Percentiles rank a stretch among this genome's conserved stretches.
Evolutionary conservation across 2,329 filamentous ascomycete species (phyloP).

Genomic region (Colletotrichum incanum): DNA sequence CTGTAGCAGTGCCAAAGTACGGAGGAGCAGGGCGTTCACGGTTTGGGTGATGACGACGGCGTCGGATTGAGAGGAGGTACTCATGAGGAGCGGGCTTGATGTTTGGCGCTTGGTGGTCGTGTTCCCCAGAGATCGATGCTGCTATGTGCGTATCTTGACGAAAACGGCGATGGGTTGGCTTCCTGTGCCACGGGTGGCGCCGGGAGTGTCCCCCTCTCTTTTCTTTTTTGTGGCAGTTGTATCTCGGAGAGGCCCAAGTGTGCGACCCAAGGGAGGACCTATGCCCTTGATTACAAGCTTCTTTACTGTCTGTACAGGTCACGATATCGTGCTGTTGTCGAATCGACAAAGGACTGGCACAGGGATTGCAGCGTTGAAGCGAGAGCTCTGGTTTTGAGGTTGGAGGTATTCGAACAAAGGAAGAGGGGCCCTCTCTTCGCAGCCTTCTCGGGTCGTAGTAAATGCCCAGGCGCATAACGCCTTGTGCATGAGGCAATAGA

Average conservation of each 20-base stretch:
- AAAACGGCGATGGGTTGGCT: constrained; percentile 18
- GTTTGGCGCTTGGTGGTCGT: constrained; percentile 23
- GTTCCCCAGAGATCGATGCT: neutral
- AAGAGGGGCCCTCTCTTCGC: neutral
- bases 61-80: constrained; percentile 36
- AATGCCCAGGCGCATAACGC: neutral
- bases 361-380: constrained; percentile 1
- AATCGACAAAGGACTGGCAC: constrained; percentile 4
- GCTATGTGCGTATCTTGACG: constrained; percentile 2
- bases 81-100: constrained; percentile 27
- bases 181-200: constrained; percentile 1
- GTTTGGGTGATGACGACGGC: constrained; percentile 40
- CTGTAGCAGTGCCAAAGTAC: constrained; percentile 37
- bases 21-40: constrained; percentile 42
- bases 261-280: neutral
- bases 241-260: neutral
- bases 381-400: constrained; percentile 15
- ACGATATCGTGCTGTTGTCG: neutral
- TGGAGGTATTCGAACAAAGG: constrained; percentile 15
- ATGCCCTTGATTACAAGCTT: neutral
- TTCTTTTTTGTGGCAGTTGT: constrained; percentile 9
- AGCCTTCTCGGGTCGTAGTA: neutral
- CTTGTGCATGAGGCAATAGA: neutral
- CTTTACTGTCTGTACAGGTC: neutral
- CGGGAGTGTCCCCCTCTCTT: neutral